Conservation (phyloP, 768 basidiomycete genomes). For the Leccinum barrowsii region DNA sequence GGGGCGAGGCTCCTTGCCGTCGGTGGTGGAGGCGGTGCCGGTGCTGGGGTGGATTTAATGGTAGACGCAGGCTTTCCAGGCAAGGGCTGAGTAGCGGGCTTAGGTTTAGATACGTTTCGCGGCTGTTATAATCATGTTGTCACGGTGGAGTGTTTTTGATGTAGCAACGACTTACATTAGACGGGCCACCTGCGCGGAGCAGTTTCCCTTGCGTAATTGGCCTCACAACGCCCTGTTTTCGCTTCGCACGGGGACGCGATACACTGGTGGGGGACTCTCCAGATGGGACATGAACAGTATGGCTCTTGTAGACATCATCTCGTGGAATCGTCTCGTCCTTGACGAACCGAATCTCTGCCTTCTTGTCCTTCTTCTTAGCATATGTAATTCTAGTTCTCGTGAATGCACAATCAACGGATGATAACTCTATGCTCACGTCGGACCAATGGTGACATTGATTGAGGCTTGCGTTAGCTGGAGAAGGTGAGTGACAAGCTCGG, state of each 20-base stretch:
- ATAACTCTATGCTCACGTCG: constrained; percentile 55
- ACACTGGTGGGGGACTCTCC: constrained; percentile 82
- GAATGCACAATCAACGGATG: constrained; percentile 3
- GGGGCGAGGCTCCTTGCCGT: constrained; percentile 45
- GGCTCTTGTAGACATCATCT: constrained; percentile 91
- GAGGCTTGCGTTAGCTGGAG: constrained; percentile 76
- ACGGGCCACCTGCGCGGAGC: constrained; percentile 72
- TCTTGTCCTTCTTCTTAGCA: constrained; percentile 96
- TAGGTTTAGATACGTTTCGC: constrained; percentile 34
- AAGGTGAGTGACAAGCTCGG: constrained; percentile 82
- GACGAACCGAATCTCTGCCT: constrained; percentile 76
- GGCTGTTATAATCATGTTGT: constrained; percentile 39
- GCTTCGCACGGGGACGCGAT: constrained; percentile 80
- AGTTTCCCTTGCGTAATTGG: constrained; percentile 86
- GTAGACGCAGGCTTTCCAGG: constrained; percentile 52
- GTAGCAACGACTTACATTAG: constrained; percentile 39
- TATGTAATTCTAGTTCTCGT: constrained; percentile 71
- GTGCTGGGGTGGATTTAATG: constrained; percentile 17
- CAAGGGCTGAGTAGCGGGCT: constrained; percentile 48
- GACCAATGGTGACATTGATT: constrained; percentile 67
- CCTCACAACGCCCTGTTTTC: constrained; percentile 81
- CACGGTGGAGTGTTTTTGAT: neutral
- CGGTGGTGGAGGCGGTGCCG: constrained; percentile 35
- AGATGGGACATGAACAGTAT: constrained; percentile 80
- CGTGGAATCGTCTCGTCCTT: constrained; percentile 83